phyloP scores from a whole-genome alignment of 306 rosid genomes.

The Casuarina cunninghamiana region DNA sequence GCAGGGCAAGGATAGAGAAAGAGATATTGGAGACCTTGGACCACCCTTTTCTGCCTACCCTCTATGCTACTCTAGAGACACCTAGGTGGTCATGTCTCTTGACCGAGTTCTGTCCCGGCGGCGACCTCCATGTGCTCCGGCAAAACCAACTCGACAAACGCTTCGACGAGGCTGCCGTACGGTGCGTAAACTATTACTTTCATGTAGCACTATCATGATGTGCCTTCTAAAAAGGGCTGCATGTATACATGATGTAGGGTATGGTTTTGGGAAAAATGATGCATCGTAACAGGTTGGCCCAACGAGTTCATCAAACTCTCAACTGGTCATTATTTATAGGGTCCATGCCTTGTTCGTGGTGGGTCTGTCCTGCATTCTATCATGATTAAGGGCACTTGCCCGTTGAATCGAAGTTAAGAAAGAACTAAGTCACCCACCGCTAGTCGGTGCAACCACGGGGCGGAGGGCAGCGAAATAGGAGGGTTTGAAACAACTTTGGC shows the following conservation, averaged over 20 bases:
- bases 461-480: too few relatives aligned
- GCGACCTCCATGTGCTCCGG: constrained; percentile 59
- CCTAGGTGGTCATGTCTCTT: constrained; percentile 48
- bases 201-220: background rate
- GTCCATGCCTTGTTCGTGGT: constrained; percentile 30
- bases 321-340: constrained; percentile 25
- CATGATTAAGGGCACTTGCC: constrained; percentile 12
- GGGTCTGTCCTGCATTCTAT: constrained; percentile 38
- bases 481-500: too few relatives aligned
- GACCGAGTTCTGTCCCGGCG: constrained; percentile 59
- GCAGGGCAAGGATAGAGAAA: constrained; percentile 42
- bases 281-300: constrained; percentile 10
- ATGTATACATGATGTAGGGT: background rate
- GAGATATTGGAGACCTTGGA: constrained; percentile 45
- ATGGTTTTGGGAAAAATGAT: background rate
- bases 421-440: too few relatives aligned
- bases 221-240: background rate
- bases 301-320: background rate
- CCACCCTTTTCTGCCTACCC: constrained; percentile 55
- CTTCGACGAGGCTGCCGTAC: constrained; percentile 44
- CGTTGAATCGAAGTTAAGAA: background rate
- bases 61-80: constrained; percentile 40
- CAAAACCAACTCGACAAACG: constrained; percentile 44
- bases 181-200: constrained; percentile 26
- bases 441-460: too few relatives aligned